Evolutionary conservation across 2,329 filamentous ascomycete species (phyloP).

Genomic region (Epicoccum sorghinum): DNA sequence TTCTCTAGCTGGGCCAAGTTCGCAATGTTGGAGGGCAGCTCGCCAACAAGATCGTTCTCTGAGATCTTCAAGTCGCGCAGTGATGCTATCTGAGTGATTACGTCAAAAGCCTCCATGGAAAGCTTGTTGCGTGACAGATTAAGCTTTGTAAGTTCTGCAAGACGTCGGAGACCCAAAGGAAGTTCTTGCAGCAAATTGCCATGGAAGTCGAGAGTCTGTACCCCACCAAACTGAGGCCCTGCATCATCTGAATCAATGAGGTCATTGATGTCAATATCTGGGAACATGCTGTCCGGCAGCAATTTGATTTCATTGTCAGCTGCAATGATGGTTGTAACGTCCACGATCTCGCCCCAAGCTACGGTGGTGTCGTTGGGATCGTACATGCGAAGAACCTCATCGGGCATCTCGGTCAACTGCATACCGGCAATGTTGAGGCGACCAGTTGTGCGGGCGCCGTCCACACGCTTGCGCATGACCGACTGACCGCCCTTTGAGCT

Average conservation of each 20-base stretch:
- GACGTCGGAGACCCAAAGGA: conserved; percentile 75
- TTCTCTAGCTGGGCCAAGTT: conserved; percentile 74
- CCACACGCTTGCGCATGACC: conserved; percentile 74
- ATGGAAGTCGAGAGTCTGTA: conserved; percentile 84
- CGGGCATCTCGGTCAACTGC: conserved; percentile 77
- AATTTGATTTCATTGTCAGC: conserved; percentile 87
- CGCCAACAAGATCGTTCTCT: conserved; percentile 38
- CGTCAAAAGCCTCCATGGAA: conserved; percentile 71
- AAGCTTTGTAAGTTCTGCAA: conserved; percentile 76
- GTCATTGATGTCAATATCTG: conserved; percentile 65
- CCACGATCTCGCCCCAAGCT: conserved; percentile 90
- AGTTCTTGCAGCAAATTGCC: conserved; percentile 77
- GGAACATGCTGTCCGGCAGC: conserved; percentile 77
- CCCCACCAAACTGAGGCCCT: conserved; percentile 78
- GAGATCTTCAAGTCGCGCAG: conserved; percentile 82
- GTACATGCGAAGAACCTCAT: conserved; percentile 90
- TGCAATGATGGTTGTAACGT: conserved; percentile 81
- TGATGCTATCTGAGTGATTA: conserved; percentile 73
- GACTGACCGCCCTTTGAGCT: conserved; percentile 65
- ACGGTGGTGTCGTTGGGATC: conserved; percentile 66
- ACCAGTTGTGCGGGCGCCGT: conserved; percentile 75
- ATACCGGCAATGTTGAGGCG: conserved; percentile 88
- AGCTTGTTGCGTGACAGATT: conserved; percentile 88
- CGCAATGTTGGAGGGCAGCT: conserved; percentile 66
- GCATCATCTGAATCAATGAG: conserved; percentile 67